Evolutionary conservation across 805 yeast species (phyloP), one percentile per base, ranked within the genome.

Genomic region (Peterozyma toletana): DNA sequence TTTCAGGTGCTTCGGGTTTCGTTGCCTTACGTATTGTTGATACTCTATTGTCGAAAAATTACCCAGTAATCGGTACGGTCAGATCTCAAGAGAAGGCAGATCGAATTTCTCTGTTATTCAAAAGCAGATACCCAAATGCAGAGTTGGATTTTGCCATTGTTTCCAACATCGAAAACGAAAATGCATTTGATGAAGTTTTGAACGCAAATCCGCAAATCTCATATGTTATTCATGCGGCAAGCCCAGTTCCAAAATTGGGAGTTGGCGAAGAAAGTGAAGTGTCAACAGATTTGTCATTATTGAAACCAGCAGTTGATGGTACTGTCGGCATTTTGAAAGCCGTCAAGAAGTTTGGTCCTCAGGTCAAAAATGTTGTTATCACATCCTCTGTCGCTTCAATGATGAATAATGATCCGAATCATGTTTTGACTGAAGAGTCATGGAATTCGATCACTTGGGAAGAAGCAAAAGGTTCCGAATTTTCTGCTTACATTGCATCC

Each of bases 301-400:
- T 72, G 38, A 53, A 42, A 11, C 79, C 80, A 1, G 78, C 80
- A 3, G 57, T 75, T 30, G 55, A 66, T 36, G 79, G 80, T 29
- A 73, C 77, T 29, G 50, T 56, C 37, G 63, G 63, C 48, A 68
- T 73, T 9, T 58, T 75, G 44, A 48, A 50, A 11, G 73, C 77
- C 0, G 64, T 70, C 14, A 53, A 57, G 40, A 47, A 53, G 13
- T 56, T 55, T 44, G 77, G 67, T 11, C 66, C 68, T 1, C 63
- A 67, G 37, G 66, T 75, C 30, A 59, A 59, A 40, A 54, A 61
- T 11, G 70, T 75, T 3, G 77, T 75, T 34, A 50, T 71, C 37
- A 65, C 79, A 17, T 70, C 81, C 2, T 78, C 85, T 0, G 65
- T 63, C 51, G 82, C 82, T 15, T 75, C 86, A 1, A 35, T 52